These are phyloP conservation scores for Suillus discolor DNA, from an alignment of 768 basidiomycete species.

Conservation along the genomic window DNA sequence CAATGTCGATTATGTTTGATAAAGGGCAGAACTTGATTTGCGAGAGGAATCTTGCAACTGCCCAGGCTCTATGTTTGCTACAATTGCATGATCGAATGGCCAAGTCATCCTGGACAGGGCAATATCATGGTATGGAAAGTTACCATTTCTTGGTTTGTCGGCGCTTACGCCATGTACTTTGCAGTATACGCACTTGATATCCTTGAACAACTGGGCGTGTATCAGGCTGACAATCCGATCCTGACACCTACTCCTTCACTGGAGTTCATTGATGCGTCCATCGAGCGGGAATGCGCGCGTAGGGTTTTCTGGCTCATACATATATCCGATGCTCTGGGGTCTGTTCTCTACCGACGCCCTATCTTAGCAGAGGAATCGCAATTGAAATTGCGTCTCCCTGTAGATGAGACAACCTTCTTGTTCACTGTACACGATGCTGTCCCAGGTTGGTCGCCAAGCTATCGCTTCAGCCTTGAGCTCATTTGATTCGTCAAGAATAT, in stretches of 20 bases:
- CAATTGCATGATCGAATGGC: slow-evolving; percentile 64
- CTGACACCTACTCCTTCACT: slow-evolving; percentile 60
- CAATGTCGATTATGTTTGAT: slow-evolving; percentile 72
- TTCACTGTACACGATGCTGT: slow-evolving; percentile 49
- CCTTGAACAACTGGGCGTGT: slow-evolving; percentile 66
- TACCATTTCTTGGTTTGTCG: neutral
- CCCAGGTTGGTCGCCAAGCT: slow-evolving; percentile 26
- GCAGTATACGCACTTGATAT: slow-evolving; percentile 68
- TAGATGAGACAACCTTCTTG: slow-evolving; percentile 82
- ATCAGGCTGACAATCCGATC: slow-evolving; percentile 61
- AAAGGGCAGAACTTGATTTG: slow-evolving; percentile 58
- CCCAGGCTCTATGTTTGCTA: slow-evolving; percentile 74
- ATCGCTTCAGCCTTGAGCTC: slow-evolving; percentile 4
- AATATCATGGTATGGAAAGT: slow-evolving; percentile 32
- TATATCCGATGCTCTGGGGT: slow-evolving; percentile 53
- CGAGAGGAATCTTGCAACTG: slow-evolving; percentile 68
- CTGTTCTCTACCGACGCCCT: slow-evolving; percentile 38
- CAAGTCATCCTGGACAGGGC: slow-evolving; percentile 34
- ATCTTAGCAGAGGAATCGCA: slow-evolving; percentile 44
- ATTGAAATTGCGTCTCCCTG: slow-evolving; percentile 67
- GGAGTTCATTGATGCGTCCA: slow-evolving; percentile 59
- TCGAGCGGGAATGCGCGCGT: slow-evolving; percentile 79
- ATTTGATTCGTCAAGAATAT: slow-evolving; percentile 52
- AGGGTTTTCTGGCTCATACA: slow-evolving; percentile 82
- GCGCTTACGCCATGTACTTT: slow-evolving; percentile 15